Conservation (phyloP, 2,329 filamentous ascomycete genomes). For the Aspergillus aculeatus region DNA sequence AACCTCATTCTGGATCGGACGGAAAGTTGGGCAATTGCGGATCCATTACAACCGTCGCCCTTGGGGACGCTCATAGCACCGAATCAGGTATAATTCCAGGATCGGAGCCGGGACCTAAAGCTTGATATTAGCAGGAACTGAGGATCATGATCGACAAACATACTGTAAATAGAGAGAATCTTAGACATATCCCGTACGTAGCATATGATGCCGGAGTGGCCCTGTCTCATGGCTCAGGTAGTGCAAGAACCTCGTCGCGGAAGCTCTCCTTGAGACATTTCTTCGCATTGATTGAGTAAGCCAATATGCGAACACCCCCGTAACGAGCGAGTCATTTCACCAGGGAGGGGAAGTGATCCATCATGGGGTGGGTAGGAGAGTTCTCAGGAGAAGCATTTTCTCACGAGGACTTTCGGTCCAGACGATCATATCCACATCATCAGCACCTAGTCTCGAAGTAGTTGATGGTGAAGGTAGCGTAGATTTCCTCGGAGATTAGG, state of each 20-base stretch:
- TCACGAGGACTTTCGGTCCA: background rate
- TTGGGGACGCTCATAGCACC: background rate
- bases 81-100: conserved; percentile 15
- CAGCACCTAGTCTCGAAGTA: conserved; percentile 3
- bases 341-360: background rate
- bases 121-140: conserved; percentile 10
- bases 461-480: background rate
- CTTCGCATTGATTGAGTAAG: background rate
- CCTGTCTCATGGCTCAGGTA: too few species aligned
- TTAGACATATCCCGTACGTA: too few species aligned
- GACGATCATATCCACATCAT: background rate
- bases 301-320: conserved; percentile 6
- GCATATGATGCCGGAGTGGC: background rate
- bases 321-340: conserved; percentile 3
- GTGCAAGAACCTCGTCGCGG: too few species aligned
- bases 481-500: background rate
- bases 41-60: conserved; percentile 3
- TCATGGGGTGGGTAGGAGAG: background rate
- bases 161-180: background rate
- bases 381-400: background rate
- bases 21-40: conserved; percentile 1
- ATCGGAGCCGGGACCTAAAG: conserved; percentile 17
- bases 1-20: background rate
- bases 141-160: conserved; percentile 18
- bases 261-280: too few species aligned